Conservation (phyloP, 2,329 filamentous ascomycete species). For the Penicillium sclerotigenum region DNA sequence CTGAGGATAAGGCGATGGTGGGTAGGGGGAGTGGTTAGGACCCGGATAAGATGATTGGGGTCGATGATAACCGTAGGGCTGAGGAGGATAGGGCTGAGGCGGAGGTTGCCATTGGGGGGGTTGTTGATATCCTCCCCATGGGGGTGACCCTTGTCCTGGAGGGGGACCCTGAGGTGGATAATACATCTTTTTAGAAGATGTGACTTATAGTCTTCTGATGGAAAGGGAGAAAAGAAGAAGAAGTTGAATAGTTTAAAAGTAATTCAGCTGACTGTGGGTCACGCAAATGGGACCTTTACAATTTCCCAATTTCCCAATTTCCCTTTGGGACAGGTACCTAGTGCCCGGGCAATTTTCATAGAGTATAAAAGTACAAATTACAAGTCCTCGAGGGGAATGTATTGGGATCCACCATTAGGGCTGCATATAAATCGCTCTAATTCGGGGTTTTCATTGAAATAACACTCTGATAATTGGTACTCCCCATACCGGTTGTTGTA, state of each 20-base stretch:
- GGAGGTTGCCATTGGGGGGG: slow-evolving; percentile 17
- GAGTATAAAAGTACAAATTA: too few relatives aligned
- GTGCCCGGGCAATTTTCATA: neutral
- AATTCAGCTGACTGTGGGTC: slow-evolving; percentile 4
- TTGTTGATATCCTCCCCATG: slow-evolving; percentile 17
- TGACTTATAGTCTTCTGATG: neutral
- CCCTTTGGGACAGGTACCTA: neutral
- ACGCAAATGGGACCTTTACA: neutral
- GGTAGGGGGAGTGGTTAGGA: slow-evolving; percentile 4
- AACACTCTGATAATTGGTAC: neutral
- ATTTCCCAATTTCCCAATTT: neutral
- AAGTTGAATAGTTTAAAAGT: slow-evolving; percentile 6
- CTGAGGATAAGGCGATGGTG: slow-evolving; percentile 6
- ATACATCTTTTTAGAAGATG: slow-evolving; percentile 11
- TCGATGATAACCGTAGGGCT: slow-evolving; percentile 13
- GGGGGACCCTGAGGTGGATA: slow-evolving; percentile 18
- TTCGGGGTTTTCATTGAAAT: neutral
- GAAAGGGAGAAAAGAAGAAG: neutral
- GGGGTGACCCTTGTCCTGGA: slow-evolving; percentile 11
- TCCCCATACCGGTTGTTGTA: too few relatives aligned
- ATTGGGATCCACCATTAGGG: slow-evolving; percentile 5
- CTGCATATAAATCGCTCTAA: neutral
- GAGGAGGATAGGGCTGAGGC: slow-evolving; percentile 20
- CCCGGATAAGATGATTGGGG: slow-evolving; percentile 11
- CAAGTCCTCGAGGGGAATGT: neutral